phyloP scores from a whole-genome alignment of 345 rosid species.

The Rhizophora apiculata region DNA sequence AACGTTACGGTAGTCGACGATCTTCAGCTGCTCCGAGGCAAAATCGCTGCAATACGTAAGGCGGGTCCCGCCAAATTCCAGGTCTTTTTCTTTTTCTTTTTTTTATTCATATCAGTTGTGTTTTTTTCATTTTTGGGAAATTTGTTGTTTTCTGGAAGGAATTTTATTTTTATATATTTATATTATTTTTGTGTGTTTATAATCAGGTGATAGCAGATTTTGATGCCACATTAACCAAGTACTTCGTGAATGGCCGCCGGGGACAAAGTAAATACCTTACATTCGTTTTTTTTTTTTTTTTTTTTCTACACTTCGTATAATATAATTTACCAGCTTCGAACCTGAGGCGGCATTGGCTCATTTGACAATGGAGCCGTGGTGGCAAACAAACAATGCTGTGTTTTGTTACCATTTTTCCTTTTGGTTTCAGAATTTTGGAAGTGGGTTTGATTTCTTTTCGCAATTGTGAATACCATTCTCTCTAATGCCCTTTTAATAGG shows the following conservation, averaged over 20 bases:
- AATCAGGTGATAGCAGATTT: constrained; percentile 75
- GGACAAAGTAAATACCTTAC: constrained; percentile 55
- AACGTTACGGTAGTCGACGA: constrained; percentile 38
- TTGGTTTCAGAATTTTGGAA: neutral
- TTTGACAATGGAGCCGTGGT: no score
- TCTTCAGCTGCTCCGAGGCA: constrained; percentile 40
- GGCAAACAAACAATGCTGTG: neutral
- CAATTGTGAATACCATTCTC: neutral
- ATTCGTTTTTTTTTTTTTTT: neutral
- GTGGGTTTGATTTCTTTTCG: neutral
- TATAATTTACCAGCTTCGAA: neutral
- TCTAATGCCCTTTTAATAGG: constrained; percentile 34
- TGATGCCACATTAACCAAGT: constrained; percentile 74
- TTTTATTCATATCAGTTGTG: no score
- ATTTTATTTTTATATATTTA: neutral
- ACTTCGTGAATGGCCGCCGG: constrained; percentile 52
- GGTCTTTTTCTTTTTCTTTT: constrained; percentile 34
- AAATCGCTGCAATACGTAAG: constrained; percentile 48
- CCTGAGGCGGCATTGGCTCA: no score
- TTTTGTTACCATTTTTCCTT: neutral
- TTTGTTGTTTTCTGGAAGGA: neutral
- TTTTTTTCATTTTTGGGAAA: neutral
- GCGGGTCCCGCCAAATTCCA: constrained; percentile 79
- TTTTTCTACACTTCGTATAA: neutral
- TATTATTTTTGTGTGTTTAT: neutral